Base-by-base conservation (phyloP, 2,329 filamentous ascomycete species). In the Chaetomiaceae sp. region DNA sequence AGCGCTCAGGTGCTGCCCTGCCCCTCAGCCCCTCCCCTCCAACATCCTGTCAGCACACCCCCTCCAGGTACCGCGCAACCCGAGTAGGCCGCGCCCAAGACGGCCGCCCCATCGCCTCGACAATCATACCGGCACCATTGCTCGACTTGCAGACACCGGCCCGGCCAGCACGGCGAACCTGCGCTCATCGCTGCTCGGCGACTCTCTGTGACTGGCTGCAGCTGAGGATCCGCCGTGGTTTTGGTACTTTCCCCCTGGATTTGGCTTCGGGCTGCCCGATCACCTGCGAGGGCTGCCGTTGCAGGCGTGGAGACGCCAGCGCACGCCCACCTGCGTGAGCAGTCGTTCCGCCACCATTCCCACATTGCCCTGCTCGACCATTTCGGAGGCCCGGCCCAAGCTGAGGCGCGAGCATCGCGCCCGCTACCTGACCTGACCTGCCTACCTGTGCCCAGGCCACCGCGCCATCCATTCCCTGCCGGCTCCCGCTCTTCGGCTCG, bases 61-160 rank as follows among this genome's bases (percentile, higher is more conserved):
- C 22, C 33, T 14, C 42, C 39, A 27, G 42, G 39, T 32, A 29
- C 45, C 43, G 40, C 48, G 40, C 29, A 18, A 42, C 37, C 39
- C 44, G 38, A 32, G 36, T 42, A 37, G 38, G 30, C 44, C 48
- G 27, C 24, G 32, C 40, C 48, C 37, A 42, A 47, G 39, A 44
- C 43, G 29, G 9, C 22, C 40, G 42, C 11, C 39, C 40, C 34
- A 37, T 42, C 40, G 46, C 35, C 32, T 24, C 48, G 48, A 51
- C 48, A 47, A 51, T 49, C 51, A 47, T 45, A 53, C 51, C 29
- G 24, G n/a, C n/a, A n/a, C n/a, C n/a, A n/a, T n/a, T n/a, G n/a
- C 20, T 24, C 43, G 34, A 38, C 45, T 15, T 3, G 9, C 27
- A n/a, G 9, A 24, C 10, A 30, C 15, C 12, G 34, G 22, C 15